phyloP scores from a whole-genome alignment of 2,329 filamentous ascomycete genomes.

The Teratosphaeriaceae sp. region DNA sequence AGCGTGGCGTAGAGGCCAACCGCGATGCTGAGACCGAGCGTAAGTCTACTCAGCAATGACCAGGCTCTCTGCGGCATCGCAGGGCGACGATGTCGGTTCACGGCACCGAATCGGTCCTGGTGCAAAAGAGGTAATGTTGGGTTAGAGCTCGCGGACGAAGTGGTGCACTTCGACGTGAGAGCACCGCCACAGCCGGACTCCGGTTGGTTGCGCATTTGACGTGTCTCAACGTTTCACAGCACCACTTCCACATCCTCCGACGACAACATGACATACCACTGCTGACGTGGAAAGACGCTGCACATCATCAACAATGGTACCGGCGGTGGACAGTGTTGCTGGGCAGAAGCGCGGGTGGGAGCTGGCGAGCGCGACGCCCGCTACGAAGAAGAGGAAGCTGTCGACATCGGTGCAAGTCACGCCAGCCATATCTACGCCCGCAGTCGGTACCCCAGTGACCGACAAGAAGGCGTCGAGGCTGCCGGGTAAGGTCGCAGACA shows the following conservation, averaged over 20 bases:
- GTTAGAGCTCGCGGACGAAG: too few relatives aligned
- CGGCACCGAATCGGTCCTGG: too few relatives aligned
- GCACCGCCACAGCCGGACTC: too few relatives aligned
- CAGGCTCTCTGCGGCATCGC: background rate
- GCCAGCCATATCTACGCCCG: constrained; percentile 10
- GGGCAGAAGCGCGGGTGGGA: constrained; percentile 23
- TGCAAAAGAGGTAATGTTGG: too few relatives aligned
- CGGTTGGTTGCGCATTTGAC: too few relatives aligned
- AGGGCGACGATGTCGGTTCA: background rate
- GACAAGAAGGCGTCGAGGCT: constrained; percentile 33
- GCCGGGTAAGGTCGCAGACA: constrained; percentile 57
- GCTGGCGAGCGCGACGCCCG: constrained; percentile 14
- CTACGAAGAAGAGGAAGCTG: constrained; percentile 21
- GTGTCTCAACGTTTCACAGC: too few relatives aligned
- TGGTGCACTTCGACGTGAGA: too few relatives aligned
- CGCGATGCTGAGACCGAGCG: constrained; percentile 13
- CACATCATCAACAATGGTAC: too few relatives aligned
- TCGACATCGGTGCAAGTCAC: constrained; percentile 9
- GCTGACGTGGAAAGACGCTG: too few relatives aligned
- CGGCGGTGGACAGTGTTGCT: constrained; percentile 5
- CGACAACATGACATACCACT: background rate
- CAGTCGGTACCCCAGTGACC: constrained; percentile 13
- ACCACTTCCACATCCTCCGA: too few relatives aligned
- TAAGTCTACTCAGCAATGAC: constrained; percentile 10
- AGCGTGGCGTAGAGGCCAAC: constrained; percentile 23